phyloP scores from a whole-genome alignment of 108 stramenopile species.

The Stephanodiscus triporus region DNA sequence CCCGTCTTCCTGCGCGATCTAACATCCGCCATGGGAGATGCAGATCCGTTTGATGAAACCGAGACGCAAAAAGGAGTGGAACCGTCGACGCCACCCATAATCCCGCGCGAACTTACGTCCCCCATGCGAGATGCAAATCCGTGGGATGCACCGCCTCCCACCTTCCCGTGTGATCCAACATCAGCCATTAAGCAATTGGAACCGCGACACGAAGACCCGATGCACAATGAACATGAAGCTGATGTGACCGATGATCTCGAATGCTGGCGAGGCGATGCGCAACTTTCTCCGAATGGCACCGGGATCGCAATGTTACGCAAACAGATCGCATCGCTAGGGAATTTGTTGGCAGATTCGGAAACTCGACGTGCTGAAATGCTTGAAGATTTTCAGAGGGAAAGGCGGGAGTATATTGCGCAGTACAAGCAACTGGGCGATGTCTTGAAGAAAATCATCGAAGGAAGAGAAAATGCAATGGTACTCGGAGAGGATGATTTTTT shows the following conservation, averaged over 20 bases:
- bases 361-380: slow-evolving; percentile 24
- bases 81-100: not conserved
- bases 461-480: not conserved
- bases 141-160: not conserved
- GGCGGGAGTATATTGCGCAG: slow-evolving; percentile 33
- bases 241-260: not conserved
- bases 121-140: not conserved
- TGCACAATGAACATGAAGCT: not conserved
- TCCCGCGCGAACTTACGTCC: not conserved
- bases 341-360: slow-evolving; percentile 35
- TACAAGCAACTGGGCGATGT: slow-evolving; percentile 28
- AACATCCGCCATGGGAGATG: not conserved
- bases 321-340: slow-evolving; percentile 30
- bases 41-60: not conserved
- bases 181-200: not conserved
- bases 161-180: not conserved
- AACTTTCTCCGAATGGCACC: not conserved
- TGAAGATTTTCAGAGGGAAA: slow-evolving; percentile 36
- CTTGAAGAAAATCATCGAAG: slow-evolving; percentile 19
- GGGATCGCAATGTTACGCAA: slow-evolving; percentile 4
- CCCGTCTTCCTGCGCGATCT: slow-evolving; percentile 15
- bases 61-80: not conserved
- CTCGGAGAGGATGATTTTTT: not conserved
- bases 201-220: not conserved
- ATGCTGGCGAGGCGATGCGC: not conserved